Evolutionary conservation across 2,329 filamentous ascomycete genomes (phyloP), one percentile per base, ranked within the genome.

Genomic region (Aspergillus aculeatus): DNA sequence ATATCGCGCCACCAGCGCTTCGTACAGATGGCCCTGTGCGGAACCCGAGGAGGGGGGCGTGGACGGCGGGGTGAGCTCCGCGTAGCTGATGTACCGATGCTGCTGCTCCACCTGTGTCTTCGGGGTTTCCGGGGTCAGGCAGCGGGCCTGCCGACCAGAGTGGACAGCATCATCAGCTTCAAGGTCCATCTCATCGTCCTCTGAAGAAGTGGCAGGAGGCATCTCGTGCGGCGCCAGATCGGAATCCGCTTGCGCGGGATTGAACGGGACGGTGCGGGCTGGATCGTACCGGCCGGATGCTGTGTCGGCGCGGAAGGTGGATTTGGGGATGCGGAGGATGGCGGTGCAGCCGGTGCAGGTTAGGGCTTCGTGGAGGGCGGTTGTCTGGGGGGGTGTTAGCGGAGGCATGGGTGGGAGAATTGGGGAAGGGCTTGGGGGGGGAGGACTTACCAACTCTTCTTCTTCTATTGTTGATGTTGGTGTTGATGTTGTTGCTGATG

Each of bases 311-410:
- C 51, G 26, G 62, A 68, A 68, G 47, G 54, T 62, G 9, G 50
- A 31, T 21, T 64, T 56, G 16, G 64, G 64, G 19, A 66, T 55
- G 32, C 51, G 53, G 11, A 58, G 47, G 47, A 68, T 52, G 5
- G 49, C 41, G 60, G 47, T 47, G 60, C 70, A 73, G 14, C 61
- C 62, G 19, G 60, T 67, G 54, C 71, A 73, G 47, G 58, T 35
- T 3, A 73, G 62, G 32, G 69, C 70, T 62, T 72, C 69, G 41
- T 64, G 55, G 26, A 71, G 61, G 21, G 68, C 61, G 51, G 26
- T 31, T 19, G 54, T 60, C 62, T 62, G 23, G 14, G 23, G 14
- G 11, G 31, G 14, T 26, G 5, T 50, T 38, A 49, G 31, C 16
- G 16, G 4, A 31, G 9, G 44, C 2, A 6, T 35, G 2, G 54